Conservation (phyloP, 768 basidiomycete genomes). For the Suillus hirtellus region DNA sequence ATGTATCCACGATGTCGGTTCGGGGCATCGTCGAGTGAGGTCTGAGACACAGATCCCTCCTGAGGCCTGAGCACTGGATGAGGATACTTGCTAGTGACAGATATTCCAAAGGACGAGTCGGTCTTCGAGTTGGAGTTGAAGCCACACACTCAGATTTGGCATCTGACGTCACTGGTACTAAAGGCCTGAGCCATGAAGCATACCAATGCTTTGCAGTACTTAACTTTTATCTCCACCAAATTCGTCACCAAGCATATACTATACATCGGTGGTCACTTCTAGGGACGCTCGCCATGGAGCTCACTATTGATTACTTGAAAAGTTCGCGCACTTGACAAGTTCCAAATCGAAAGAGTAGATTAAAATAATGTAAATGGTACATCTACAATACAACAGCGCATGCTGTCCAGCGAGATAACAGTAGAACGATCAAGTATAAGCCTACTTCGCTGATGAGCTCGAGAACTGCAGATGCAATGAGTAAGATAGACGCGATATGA, state of each 20-base stretch:
- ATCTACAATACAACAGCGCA: constrained; percentile 34
- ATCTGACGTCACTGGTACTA: no score
- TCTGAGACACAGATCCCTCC: not conserved
- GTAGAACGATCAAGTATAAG: constrained; percentile 16
- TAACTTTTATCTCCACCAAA: no score
- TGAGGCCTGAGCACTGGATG: not conserved
- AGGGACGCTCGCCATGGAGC: not conserved
- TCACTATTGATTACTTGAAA: not conserved
- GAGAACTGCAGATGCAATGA: constrained; percentile 37
- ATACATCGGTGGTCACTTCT: not conserved
- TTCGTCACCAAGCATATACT: not conserved
- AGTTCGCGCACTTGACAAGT: not conserved
- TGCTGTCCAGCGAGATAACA: constrained; percentile 15
- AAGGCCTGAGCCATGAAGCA: not conserved
- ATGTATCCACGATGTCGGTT: not conserved
- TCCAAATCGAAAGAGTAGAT: constrained; percentile 20
- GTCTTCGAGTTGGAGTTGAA: not conserved
- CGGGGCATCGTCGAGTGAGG: not conserved
- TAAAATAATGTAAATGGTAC: constrained; percentile 33
- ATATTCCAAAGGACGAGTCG: not conserved
- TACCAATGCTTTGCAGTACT: not conserved
- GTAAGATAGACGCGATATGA: not conserved
- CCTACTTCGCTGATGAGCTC: constrained; percentile 45
- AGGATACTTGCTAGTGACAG: not conserved
- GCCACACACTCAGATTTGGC: not conserved